Percentiles rank a stretch among this genome's conserved stretches.
Evolutionary conservation across 805 yeast genomes (phyloP).

Genomic region (Wickerhamomyces sydowiorum): DNA sequence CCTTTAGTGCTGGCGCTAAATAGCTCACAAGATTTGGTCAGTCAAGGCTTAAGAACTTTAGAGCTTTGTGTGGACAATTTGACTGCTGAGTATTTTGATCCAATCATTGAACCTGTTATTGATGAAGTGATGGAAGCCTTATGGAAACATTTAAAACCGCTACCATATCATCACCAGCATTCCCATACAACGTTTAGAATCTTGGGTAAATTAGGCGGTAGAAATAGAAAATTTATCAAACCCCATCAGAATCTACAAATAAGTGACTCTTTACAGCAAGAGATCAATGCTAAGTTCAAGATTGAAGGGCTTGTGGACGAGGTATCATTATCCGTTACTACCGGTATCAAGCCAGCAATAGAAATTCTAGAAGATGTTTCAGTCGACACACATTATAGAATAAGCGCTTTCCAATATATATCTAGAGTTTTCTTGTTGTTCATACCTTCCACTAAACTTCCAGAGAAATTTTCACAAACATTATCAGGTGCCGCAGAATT

Average conservation of each 20-base stretch:
- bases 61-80: conserved; percentile 94
- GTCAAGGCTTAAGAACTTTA: conserved; percentile 90
- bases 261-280: conserved; percentile 53
- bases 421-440: conserved; percentile 61
- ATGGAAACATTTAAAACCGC: conserved; percentile 85
- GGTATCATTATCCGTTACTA: conserved; percentile 72
- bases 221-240: conserved; percentile 80
- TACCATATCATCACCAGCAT: conserved; percentile 92
- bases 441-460: conserved; percentile 38
- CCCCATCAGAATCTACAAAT: conserved; percentile 64
- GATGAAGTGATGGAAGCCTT: conserved; percentile 91
- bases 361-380: conserved; percentile 63
- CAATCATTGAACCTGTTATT: conserved; percentile 92
- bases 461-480: conserved; percentile 33
- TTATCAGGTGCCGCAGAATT: conserved; percentile 45
- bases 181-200: conserved; percentile 92
- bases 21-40: conserved; percentile 85
- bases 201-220: conserved; percentile 92
- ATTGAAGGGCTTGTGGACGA: conserved; percentile 62
- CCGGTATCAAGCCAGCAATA: conserved; percentile 78
- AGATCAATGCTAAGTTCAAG: conserved; percentile 59
- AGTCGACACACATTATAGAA: conserved; percentile 55
- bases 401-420: conserved; percentile 73
- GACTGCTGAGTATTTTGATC: conserved; percentile 95
- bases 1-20: conserved; percentile 89